phyloP scores from a whole-genome alignment of 83 land plant species.

The Picea abies region DNA sequence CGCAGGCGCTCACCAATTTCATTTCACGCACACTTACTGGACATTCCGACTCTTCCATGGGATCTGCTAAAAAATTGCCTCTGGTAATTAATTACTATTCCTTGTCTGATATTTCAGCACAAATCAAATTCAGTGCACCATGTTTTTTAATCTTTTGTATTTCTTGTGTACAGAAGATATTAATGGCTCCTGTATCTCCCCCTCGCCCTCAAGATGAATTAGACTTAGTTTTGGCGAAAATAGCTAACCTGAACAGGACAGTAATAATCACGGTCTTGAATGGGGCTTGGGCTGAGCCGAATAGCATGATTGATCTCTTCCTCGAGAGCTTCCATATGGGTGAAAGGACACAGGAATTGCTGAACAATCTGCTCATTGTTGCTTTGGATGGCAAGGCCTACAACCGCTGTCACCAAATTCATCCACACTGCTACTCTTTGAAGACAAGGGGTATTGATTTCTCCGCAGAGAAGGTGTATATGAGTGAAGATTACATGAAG shows the following conservation, averaged over 20 bases:
- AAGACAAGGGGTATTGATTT: too few relatives aligned
- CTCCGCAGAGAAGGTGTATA: too few relatives aligned
- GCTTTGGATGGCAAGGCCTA: slow-evolving; percentile 45
- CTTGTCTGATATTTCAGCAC: neutral
- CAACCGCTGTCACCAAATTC: slow-evolving; percentile 36
- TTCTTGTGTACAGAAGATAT: neutral
- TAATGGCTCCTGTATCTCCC: neutral
- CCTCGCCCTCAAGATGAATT: neutral
- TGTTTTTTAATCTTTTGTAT: neutral
- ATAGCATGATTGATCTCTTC: slow-evolving; percentile 49
- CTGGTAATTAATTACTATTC: neutral
- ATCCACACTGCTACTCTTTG: neutral
- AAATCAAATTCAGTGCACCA: too few relatives aligned
- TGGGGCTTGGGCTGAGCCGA: slow-evolving; percentile 23
- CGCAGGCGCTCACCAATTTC: neutral
- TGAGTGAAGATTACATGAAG: slow-evolving; percentile 30
- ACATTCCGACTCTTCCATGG: too few relatives aligned
- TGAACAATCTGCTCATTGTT: slow-evolving; percentile 40
- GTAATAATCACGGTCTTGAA: slow-evolving; percentile 24
- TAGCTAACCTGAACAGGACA: slow-evolving; percentile 22
- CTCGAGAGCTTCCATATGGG: slow-evolving; percentile 46
- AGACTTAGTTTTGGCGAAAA: neutral
- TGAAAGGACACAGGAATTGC: slow-evolving; percentile 21
- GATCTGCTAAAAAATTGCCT: too few relatives aligned
- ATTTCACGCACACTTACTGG: neutral